These are phyloP conservation scores for Fremontodendron californicum DNA, from an alignment of 345 rosid species.

Conservation along the genomic window DNA sequence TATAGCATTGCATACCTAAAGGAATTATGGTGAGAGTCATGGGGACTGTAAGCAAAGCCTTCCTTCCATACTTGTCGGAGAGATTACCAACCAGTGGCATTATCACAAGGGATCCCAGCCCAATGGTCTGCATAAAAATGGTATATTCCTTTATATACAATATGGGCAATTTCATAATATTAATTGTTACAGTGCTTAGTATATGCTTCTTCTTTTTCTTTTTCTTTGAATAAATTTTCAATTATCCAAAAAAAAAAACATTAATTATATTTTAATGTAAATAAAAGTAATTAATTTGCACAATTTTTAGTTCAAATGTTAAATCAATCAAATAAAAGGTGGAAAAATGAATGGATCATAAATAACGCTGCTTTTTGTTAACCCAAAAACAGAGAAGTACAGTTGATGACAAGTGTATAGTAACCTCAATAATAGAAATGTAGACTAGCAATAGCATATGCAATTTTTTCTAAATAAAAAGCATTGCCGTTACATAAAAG, in stretches of 20 bases:
- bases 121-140: constrained; percentile 51
- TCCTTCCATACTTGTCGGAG: constrained; percentile 86
- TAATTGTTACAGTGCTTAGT: too few species aligned
- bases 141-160: neutral
- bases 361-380: neutral
- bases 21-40: constrained; percentile 58
- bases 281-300: too few species aligned
- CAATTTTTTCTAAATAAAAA: neutral
- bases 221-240: too few species aligned
- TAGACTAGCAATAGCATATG: too few species aligned
- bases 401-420: neutral
- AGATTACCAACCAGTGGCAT: constrained; percentile 83
- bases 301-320: too few species aligned
- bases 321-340: too few species aligned
- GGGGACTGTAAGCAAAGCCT: constrained; percentile 68
- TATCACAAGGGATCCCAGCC: constrained; percentile 73
- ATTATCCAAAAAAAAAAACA: too few species aligned
- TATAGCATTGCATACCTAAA: constrained; percentile 36
- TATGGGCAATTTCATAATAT: too few species aligned
- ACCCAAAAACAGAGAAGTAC: neutral
- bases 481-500: neutral
- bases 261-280: too few species aligned
- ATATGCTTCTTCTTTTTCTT: too few species aligned
- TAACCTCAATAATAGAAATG: neutral
- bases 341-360: neutral